Conservation (phyloP, 2,329 filamentous ascomycete species). For the Claviceps capensis region DNA sequence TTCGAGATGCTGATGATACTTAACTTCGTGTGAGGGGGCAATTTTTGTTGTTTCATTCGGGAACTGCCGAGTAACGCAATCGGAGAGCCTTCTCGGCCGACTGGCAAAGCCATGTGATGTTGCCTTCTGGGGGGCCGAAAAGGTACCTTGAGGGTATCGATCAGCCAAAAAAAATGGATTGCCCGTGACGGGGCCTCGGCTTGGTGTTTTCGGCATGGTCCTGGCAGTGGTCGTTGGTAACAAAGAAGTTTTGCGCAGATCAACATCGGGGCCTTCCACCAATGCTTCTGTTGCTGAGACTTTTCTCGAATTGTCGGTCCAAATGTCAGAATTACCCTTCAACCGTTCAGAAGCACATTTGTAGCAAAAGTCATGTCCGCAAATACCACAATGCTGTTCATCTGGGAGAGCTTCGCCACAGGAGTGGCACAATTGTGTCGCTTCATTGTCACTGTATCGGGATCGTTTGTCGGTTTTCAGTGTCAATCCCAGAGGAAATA, state of each 20-base stretch:
- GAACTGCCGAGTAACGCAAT: slow-evolving; percentile 16
- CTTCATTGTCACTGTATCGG: slow-evolving; percentile 11
- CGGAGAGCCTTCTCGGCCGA: slow-evolving; percentile 13
- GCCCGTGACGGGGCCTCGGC: slow-evolving; percentile 11
- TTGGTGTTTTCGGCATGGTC: slow-evolving; percentile 1
- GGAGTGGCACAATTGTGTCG: slow-evolving; percentile 32
- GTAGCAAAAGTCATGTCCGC: slow-evolving; percentile 36
- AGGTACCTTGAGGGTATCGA: slow-evolving; percentile 10
- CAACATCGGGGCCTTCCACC: not conserved
- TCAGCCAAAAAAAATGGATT: slow-evolving; percentile 22
- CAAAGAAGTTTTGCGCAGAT: no score
- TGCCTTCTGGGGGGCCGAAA: slow-evolving; percentile 11
- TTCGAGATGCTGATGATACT: slow-evolving; percentile 14
- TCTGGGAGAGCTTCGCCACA: slow-evolving; percentile 29
- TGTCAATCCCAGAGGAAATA: slow-evolving; percentile 31
- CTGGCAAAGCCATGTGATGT: slow-evolving; percentile 9
- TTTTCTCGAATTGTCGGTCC: not conserved
- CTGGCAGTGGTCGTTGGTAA: no score
- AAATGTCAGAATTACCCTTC: not conserved
- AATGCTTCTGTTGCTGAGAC: not conserved
- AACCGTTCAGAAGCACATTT: slow-evolving; percentile 29
- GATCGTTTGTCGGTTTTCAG: slow-evolving; percentile 19
- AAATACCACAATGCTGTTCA: slow-evolving; percentile 29
- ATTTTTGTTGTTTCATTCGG: slow-evolving; percentile 5
- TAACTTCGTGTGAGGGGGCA: slow-evolving; percentile 10